Conservation (phyloP, 108 stramenopile species). For the Skeletonema costatum region DNA sequence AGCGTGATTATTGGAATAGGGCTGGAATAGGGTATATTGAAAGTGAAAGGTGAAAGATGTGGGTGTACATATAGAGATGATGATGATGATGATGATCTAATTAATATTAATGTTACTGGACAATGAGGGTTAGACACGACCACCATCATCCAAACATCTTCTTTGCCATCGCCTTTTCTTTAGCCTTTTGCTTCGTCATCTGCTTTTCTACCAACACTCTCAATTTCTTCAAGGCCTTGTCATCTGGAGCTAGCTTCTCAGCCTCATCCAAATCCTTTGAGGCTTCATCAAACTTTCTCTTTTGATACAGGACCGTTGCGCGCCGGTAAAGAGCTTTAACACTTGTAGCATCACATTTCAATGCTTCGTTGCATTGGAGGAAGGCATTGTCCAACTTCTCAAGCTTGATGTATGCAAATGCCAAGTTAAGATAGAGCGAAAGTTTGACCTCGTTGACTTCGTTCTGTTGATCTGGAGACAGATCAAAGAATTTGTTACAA, state of each 20-base stretch:
- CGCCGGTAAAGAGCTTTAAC: slow-evolving; percentile 60
- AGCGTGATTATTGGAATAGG: too few species aligned
- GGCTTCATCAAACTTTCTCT: slow-evolving; percentile 59
- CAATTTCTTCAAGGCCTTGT: slow-evolving; percentile 60
- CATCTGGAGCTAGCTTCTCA: slow-evolving; percentile 45
- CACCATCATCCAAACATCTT: slow-evolving; percentile 52
- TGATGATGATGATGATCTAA: too few species aligned
- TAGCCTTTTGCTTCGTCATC: slow-evolving; percentile 47
- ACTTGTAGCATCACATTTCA: slow-evolving; percentile 42
- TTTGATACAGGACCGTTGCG: slow-evolving; percentile 54
- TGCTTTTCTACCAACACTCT: slow-evolving; percentile 47
- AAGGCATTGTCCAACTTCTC: slow-evolving; percentile 57
- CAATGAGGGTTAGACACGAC: too few species aligned
- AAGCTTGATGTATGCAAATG: slow-evolving; percentile 56
- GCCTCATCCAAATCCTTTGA: slow-evolving; percentile 53
- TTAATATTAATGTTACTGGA: too few species aligned
- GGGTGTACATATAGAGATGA: too few species aligned
- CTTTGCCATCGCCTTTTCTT: slow-evolving; percentile 66
- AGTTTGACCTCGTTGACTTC: slow-evolving; percentile 57
- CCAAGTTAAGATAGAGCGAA: slow-evolving; percentile 54
- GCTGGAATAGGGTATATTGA: too few species aligned
- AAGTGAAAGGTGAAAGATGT: too few species aligned
- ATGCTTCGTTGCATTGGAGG: slow-evolving; percentile 52
- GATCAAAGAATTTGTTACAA: slow-evolving; percentile 58
- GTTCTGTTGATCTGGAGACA: slow-evolving; percentile 49